These are phyloP conservation scores for Cercospora janseana DNA, from an alignment of 2,329 filamentous ascomycete species.

Conservation along the genomic window DNA sequence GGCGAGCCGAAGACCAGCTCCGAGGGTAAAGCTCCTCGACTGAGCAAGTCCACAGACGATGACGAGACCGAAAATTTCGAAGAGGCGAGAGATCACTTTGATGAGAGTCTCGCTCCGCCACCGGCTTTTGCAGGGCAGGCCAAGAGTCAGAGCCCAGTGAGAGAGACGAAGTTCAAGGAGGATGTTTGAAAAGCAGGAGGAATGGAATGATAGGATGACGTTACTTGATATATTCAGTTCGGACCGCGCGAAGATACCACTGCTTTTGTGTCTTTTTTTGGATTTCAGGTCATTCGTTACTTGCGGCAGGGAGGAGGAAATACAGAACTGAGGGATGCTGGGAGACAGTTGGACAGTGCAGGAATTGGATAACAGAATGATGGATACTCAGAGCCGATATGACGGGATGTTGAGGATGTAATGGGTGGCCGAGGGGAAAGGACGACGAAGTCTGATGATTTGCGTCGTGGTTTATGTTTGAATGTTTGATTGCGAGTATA, in stretches of 20 bases:
- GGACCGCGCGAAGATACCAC: constrained; percentile 9
- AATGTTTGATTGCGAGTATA: too few relatives aligned
- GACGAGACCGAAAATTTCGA: constrained; percentile 51
- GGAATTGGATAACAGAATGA: neutral
- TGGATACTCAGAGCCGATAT: constrained; percentile 1
- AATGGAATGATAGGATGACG: neutral
- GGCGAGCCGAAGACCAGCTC: constrained; percentile 1
- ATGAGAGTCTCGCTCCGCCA: constrained; percentile 47
- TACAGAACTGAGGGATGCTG: too few relatives aligned
- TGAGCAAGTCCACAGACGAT: constrained; percentile 27
- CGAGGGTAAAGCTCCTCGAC: constrained; percentile 5
- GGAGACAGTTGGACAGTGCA: neutral
- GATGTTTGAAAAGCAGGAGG: constrained; percentile 44
- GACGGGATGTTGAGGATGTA: neutral
- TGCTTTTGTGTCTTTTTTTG: too few relatives aligned
- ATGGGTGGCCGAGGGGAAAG: neutral
- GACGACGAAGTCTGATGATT: too few relatives aligned
- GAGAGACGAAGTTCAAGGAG: constrained; percentile 57
- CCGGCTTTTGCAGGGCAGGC: constrained; percentile 40
- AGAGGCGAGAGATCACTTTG: constrained; percentile 52
- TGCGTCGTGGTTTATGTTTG: too few relatives aligned
- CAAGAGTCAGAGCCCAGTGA: constrained; percentile 50
- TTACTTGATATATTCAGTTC: neutral
- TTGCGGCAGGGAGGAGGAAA: too few relatives aligned
- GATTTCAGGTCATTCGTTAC: too few relatives aligned